phyloP scores from a whole-genome alignment of 1,284 basidiomycete species.

The Ganoderma boninense region DNA sequence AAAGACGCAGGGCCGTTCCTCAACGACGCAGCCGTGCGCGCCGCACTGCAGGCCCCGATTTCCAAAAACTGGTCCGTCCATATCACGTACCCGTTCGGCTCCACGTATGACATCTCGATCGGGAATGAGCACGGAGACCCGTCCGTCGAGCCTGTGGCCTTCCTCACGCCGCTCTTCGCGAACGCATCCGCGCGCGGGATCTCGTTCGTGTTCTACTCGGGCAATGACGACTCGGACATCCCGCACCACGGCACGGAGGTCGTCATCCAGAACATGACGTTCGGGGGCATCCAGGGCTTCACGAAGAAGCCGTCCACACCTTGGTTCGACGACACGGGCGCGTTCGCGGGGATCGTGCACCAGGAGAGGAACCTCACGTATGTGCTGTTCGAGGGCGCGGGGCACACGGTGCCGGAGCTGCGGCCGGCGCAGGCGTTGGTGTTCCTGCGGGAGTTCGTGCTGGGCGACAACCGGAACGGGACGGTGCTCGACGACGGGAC shows the following conservation, averaged over 20 bases:
- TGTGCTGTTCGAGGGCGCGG: slow-evolving; percentile 40
- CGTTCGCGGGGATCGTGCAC: slow-evolving; percentile 42
- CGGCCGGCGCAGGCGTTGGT: slow-evolving; percentile 38
- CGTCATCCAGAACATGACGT: slow-evolving; percentile 47
- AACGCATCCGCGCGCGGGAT: slow-evolving; percentile 37
- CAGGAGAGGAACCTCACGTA: slow-evolving; percentile 44
- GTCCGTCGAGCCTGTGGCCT: slow-evolving; percentile 46
- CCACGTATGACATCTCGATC: slow-evolving; percentile 23
- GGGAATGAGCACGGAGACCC: slow-evolving; percentile 48
- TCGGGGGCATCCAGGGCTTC: slow-evolving; percentile 74
- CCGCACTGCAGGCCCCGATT: slow-evolving; percentile 71
- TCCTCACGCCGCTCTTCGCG: slow-evolving; percentile 39
- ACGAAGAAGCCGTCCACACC: slow-evolving; percentile 67
- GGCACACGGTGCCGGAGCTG: slow-evolving; percentile 41
- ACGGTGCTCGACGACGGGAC: slow-evolving; percentile 34
- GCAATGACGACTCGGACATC: slow-evolving; percentile 42
- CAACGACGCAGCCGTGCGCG: slow-evolving; percentile 58
- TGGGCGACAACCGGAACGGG: slow-evolving; percentile 36
- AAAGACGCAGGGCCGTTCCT: slow-evolving; percentile 60
- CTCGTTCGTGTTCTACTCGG: slow-evolving; percentile 40
- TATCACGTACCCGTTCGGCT: slow-evolving; percentile 61
- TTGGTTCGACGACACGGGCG: slow-evolving; percentile 45
- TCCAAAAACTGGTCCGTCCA: slow-evolving; percentile 60
- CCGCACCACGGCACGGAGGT: slow-evolving; percentile 56
- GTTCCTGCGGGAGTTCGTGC: slow-evolving; percentile 42